These are phyloP conservation scores for Centrapalus pauciflorus DNA, from an alignment of 129 eudicot species.

Conservation along the genomic window DNA sequence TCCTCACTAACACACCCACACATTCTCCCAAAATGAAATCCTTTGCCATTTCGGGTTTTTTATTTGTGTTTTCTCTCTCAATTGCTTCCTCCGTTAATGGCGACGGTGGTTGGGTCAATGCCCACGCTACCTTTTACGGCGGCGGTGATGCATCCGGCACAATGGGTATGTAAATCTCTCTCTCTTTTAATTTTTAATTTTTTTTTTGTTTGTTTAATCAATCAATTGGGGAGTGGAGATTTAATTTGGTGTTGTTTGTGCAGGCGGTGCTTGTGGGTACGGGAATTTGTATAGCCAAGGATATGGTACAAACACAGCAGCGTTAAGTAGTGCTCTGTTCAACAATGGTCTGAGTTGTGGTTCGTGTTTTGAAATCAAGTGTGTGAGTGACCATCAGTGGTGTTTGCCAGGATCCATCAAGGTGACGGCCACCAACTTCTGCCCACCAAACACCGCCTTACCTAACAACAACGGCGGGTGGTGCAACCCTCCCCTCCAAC, in stretches of 20 bases:
- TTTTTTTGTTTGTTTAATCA: too few species aligned
- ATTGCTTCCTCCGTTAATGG: slow-evolving; percentile 30
- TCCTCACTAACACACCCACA: slow-evolving; percentile 6
- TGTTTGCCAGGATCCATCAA: slow-evolving; percentile 47
- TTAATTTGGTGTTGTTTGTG: not conserved
- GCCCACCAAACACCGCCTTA: slow-evolving; percentile 56
- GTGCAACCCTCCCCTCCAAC: slow-evolving; percentile 56
- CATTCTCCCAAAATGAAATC: slow-evolving; percentile 8
- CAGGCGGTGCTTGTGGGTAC: slow-evolving; percentile 65
- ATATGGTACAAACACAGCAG: slow-evolving; percentile 54
- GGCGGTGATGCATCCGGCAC: slow-evolving; percentile 75
- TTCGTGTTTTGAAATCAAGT: slow-evolving; percentile 52
- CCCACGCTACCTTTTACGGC: slow-evolving; percentile 65
- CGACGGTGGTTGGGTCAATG: slow-evolving; percentile 46
- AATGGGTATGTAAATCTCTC: slow-evolving; percentile 40
- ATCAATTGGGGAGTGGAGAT: not conserved
- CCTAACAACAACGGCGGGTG: slow-evolving; percentile 51
- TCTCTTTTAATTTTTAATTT: not conserved
- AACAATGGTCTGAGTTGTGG: slow-evolving; percentile 62
- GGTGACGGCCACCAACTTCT: slow-evolving; percentile 57
- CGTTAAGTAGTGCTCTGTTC: slow-evolving; percentile 48
- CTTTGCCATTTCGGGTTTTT: slow-evolving; percentile 27
- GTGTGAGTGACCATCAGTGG: slow-evolving; percentile 53
- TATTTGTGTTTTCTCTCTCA: slow-evolving; percentile 32
- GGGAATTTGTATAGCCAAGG: slow-evolving; percentile 56